Base-by-base conservation (phyloP, 306 rosid species). In the Cucurbita argyrosperma region DNA sequence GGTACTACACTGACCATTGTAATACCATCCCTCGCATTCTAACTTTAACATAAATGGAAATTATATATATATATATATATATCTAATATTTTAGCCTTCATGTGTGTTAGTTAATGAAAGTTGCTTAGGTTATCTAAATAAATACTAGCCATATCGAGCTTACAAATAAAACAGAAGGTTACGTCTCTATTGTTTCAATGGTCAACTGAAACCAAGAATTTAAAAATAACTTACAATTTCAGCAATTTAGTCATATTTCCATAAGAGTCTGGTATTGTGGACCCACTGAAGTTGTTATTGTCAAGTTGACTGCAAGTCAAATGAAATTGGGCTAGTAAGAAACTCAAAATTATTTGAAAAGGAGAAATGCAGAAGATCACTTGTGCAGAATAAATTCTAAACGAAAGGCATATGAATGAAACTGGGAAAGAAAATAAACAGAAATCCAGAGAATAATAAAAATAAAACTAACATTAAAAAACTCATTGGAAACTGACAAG, bases 291-390 rank as follows among this genome's bases (percentile, higher is more conserved):
- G 70, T 85, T 72, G 78, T 85, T 85, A 75, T 82, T 85, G 74
- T 85, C 84, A 30, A 85, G 79, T 75, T 85, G 88, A 59, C 88
- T 85, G 82, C 75, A 61, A 84, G 58, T 64, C 55, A 62, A 60
- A 58, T 5, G 18, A 53, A 60, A 68, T 47, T 40, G 49, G 60
- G 6, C 59, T 15, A 7, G 8, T 70, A 26, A 26, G 26, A 51
- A 70, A 37, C 26, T 70, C 30, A 51, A 68, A 30, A 26, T 51
- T 35, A 50, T 50, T 70, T 15, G 47, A 51, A 70, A 70, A 70
- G n/a, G 30, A 70, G 10, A 70, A 70, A 15, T 8, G 26, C 60
- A 15, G 59, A 70, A 30, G 60, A 15, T 30, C 35, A 30, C 46
- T 30, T 8, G 74, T 16, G 74, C 43, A 49, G 16, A 15, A 52